Evolutionary conservation across 78 protist genomes (phyloP).

Genomic region (Dictyostelium capitatum): DNA sequence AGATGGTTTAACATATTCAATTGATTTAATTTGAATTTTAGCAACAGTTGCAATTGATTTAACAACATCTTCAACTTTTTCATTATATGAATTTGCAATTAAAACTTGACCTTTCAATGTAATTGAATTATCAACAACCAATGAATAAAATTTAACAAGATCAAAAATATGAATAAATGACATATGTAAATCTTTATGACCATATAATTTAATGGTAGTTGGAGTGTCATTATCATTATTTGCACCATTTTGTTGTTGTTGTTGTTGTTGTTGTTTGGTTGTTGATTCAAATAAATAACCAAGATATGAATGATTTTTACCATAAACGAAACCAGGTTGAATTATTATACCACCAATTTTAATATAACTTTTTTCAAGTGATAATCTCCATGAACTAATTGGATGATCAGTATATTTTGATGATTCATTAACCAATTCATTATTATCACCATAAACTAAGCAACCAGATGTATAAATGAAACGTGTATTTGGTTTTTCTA

Average conservation of each 20-base stretch:
- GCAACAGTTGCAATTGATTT: background rate
- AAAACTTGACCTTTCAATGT: background rate
- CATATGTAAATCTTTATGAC: background rate
- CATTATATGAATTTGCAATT: background rate
- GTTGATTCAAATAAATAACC: background rate
- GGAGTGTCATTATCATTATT: no score
- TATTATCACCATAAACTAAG: background rate
- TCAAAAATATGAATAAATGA: constrained; percentile 9
- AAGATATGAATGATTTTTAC: background rate
- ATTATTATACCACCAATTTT: background rate
- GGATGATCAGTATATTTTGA: background rate
- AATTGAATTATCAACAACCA: background rate
- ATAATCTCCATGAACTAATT: background rate
- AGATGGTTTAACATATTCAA: background rate
- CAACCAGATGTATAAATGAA: background rate
- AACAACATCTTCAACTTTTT: background rate
- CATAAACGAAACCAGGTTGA: background rate
- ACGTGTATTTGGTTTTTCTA: background rate
- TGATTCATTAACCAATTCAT: background rate
- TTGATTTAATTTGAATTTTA: background rate
- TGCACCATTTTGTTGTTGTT: background rate
- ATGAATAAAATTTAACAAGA: background rate
- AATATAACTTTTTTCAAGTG: background rate
- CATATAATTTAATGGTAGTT: no score
- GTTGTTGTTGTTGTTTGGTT: no score